Conservation (phyloP, 2,329 filamentous ascomycete species). For the Metarhizium humberi region DNA sequence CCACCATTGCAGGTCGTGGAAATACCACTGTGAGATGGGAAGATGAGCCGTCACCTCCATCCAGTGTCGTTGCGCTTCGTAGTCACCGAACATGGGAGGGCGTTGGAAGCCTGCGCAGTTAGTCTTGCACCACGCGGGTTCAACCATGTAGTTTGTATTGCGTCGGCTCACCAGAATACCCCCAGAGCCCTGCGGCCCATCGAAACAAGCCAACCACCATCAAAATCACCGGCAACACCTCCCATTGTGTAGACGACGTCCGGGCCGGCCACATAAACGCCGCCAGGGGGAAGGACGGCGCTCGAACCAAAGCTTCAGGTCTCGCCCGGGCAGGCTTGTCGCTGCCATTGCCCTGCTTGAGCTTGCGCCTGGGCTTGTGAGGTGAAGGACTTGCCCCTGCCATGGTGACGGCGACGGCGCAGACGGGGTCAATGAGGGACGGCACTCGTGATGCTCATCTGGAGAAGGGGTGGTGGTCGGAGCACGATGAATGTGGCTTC, state of each 20-base stretch:
- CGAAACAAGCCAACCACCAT: conserved; percentile 88
- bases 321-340: conserved; percentile 22
- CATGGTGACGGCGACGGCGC: conserved; percentile 16
- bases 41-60: conserved; percentile 92
- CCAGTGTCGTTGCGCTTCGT: conserved; percentile 97
- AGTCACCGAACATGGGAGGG: conserved; percentile 92
- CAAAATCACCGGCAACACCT: conserved; percentile 75
- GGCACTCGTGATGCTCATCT: neutral
- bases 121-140: neutral
- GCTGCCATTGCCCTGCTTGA: conserved; percentile 32
- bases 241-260: conserved; percentile 80
- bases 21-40: conserved; percentile 93
- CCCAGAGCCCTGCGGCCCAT: conserved; percentile 89
- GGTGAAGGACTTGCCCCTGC: conserved; percentile 44
- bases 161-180: conserved; percentile 66
- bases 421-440: neutral
- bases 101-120: conserved; percentile 55
- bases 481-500: neutral
- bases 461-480: neutral
- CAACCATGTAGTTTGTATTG: neutral
- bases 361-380: conserved; percentile 51
- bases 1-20: conserved; percentile 95
- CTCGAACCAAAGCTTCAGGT: conserved; percentile 37
- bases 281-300: conserved; percentile 79
- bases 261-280: conserved; percentile 93